Evolutionary conservation across 257 asterid genomes (phyloP), one percentile per base, ranked within the genome.

Genomic region (Jasminum sambac): DNA sequence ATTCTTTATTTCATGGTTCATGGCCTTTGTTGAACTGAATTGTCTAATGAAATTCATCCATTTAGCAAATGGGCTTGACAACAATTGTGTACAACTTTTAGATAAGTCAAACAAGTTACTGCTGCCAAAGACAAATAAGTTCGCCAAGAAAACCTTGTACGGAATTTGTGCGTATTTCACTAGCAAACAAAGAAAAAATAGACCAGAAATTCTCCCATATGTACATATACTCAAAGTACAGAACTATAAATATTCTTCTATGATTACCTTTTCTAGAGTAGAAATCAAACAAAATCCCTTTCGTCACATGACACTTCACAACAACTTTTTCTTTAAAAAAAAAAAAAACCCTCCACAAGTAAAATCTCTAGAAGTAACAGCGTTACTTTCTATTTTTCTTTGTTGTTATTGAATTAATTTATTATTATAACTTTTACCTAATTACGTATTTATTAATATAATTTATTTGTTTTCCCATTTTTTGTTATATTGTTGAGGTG

Each of bases 251-350:
- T 21, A 38, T 37, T 6, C 46, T 63, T 38, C 30, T 11, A 59
- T 66, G 12, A 34, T 42, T 34, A 64, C 64, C 59, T 26, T 46
- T 63, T 42, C 74, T 41, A 34, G 37, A 64, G 52, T 17, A 41
- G 13, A 52, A 11, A 41, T 37, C 37, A 62, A 50, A 21, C 17
- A 59, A 46, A 40, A 57, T 25, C 58, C 17, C 23, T 48, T 48
- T 48, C 25, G 19, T 16, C 24, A 7, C 58, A 48, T n/a, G 23
- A 46, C 11, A 7, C 58, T 16, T n/a, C 9, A 46, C 11, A 11
- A 16, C 24, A 64, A 40, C 62, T 69, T 69, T 70, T 6, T 9
- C n/a, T n/a, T n/a, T n/a, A n/a, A n/a, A n/a, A 52, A 59, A 1
- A 40, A 38, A 71, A 43, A 9, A 46, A 38, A 21, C 37, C 26